Base-by-base conservation (phyloP, 345 rosid species). In the Linum trigynum region DNA sequence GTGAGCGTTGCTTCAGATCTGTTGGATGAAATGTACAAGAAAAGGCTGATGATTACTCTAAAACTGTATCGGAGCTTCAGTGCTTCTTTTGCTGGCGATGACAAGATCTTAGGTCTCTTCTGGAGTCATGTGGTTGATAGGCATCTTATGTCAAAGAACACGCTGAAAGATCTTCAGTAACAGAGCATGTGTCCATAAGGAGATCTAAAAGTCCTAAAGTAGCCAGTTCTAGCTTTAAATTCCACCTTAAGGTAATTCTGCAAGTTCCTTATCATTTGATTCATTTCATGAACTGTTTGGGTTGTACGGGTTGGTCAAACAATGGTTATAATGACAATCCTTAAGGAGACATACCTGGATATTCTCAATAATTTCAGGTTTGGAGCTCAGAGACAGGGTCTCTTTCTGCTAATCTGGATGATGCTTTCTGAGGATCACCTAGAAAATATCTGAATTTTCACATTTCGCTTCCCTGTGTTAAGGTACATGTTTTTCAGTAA, bases 111-210 rank as follows among this genome's bases (percentile, higher is more conserved):
- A 74, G 61, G 68, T 71, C 71, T 86, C 72, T 90, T 92, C 73
- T 90, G 98, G 98, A 74, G 77, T 72, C 86, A 79, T 72, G 71
- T 90, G 65, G 84, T 75, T 67, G 84, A 80, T 32, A 81, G 86
- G 74, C 80, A 79, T 68, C 57, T 92, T 51, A 80, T 87, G 74
- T 84, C 98, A 38, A 90, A 81, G 78, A 75, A 69, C 69, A 80
- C 82, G 38, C 66, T 85, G 64, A 78, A 76, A 76, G 94, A 86
- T 63, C 74, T 80, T 72, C 66, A 79, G 67, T 67, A 61, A 45
- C 12, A 23, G 51, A 45, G 51, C 3, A 1, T 14, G 12, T 0
- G 8, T 14, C 12, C 51, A 3, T 9, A 4, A 45, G 7, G 51
- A 5, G 51, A 45, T 45, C 12, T 45, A 7, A 8, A 2, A 45